A percentile compares a stretch with the other conserved stretches of the same genome.
Evolutionary conservation across 495 filamentous ascomycete genomes (phyloP).

Genomic region (Aspergillus ellipticus): DNA sequence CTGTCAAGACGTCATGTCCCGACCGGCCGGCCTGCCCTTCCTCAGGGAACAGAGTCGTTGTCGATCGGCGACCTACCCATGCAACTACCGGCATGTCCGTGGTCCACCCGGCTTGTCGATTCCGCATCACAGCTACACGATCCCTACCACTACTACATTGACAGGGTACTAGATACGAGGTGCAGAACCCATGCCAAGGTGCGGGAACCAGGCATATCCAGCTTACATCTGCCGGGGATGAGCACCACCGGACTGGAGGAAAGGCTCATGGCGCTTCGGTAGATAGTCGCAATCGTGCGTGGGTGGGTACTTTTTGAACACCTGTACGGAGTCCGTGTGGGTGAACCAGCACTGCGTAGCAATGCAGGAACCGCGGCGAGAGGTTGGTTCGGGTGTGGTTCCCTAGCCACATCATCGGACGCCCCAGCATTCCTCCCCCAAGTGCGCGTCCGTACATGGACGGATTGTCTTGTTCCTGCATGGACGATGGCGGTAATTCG

Average conservation of each 20-base stretch:
- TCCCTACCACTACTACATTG: not conserved
- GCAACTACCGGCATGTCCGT: constrained; percentile 1
- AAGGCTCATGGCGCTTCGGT: no score
- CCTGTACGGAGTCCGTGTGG: not conserved
- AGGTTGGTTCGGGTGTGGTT: not conserved
- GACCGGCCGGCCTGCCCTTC: not conserved
- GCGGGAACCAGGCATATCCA: not conserved
- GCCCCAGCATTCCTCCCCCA: not conserved
- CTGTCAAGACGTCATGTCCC: not conserved
- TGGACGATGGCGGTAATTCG: not conserved
- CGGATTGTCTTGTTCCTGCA: no score
- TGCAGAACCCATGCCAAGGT: not conserved
- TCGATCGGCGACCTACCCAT: not conserved
- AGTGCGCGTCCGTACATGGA: not conserved
- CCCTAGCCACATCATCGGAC: not conserved
- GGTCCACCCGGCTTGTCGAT: not conserved
- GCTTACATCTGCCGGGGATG: no score
- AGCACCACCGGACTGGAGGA: no score
- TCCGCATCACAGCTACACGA: not conserved
- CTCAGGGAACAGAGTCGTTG: not conserved
- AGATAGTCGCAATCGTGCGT: not conserved
- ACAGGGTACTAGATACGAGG: not conserved
- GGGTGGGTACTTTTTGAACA: not conserved
- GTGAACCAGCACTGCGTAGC: not conserved
- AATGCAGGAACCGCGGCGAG: constrained; percentile 1